Evolutionary conservation across 305 asterid species (phyloP), one percentile per base, ranked within the genome.

Genomic region (Euphrasia arctica): DNA sequence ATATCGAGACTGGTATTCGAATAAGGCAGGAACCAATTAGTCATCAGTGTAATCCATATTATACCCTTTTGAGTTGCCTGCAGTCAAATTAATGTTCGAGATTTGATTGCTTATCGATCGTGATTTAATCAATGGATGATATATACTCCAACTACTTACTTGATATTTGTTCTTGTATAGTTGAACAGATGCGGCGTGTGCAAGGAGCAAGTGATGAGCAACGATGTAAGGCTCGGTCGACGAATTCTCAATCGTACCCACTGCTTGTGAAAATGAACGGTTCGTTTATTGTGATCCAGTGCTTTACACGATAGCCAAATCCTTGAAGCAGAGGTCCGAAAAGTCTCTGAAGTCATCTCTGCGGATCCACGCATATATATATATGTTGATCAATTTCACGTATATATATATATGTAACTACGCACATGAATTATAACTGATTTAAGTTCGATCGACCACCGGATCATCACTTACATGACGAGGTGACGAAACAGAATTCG

Each of bases 11-110:
- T 62, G 56, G 41, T 72, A 0, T 12, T 75, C 1, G 88, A 71
- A 58, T 64, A 64, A 3, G 96, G 91, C 7, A 73, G 66, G 5
- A 75, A 32, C 89, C 89, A 85, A 11, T 63, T 58, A 0, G 82
- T 18, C 18, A 70, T 79, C 0, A 80, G 66, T 0, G 74, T 71
- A 51, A 82, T 82, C 8, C 96, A 94, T 9, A 85, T 85, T 47
- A 74, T 70, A 4, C 94, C 96, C 70, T 69, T 82, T 68, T 82
- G 94, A 52, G 60, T 57, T 54, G 60, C 64, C 82, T 18, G 22
- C 22, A 18, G 22, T 18, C 22, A 18, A 18, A 18, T 18, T 1
- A 18, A 18, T 18, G 22, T 18, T 18, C 1, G 22, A 18, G 22
- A 18, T 18, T 18, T 18, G 22, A 18, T 18, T 18, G 22, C 22